Base-by-base conservation (phyloP, 2,329 filamentous ascomycete genomes). In the Fusarium phyllophilum region DNA sequence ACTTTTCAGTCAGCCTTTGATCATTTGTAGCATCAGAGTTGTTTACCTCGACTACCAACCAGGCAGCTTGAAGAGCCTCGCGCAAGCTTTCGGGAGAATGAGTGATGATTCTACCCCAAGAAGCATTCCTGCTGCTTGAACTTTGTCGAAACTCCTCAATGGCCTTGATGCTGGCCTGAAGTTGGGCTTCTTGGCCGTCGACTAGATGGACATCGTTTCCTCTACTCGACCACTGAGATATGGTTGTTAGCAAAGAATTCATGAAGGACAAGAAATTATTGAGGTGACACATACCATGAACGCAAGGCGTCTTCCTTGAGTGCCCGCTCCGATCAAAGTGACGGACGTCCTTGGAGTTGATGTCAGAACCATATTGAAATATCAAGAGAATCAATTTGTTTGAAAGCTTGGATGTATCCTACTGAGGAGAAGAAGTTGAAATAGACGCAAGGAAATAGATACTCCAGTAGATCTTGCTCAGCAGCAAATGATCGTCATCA, bases 291-390 rank as follows among this genome's bases (percentile, higher is more conserved):
- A 29, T 64, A 80, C 79, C 79, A 81, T 81, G 34, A 76, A 80
- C 4, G 79, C 79, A 46, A 81, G 65, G 4, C 79, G 78, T 42
- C 79, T 70, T 11, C 79, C 79, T 42, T 81, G 79, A 12, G 79
- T 80, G 6, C 79, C 79, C 6, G 79, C 79, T 26, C 79, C 79
- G 20, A 81, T 68, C 12, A 81, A 64, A 26, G 75, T 59, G 18
- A 81, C 78, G 2, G 77, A 67, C 12, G 56, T 70, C 41, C 58
- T 70, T 2, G 63, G 48, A 12, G 57, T 46, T 48, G 45, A 36
- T 24, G 63, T 63, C 12, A 78, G 64, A 51, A 68, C 66, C 75
- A 76, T 78, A 1, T 15, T 70, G 38, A 34, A 14, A 29, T 6
- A 34, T 17, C 34, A 11, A 20, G 38, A 45, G 22, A 29, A 12